Conservation (phyloP, 192 early-diverging fungal genomes). For the Coemansia asiatica region DNA sequence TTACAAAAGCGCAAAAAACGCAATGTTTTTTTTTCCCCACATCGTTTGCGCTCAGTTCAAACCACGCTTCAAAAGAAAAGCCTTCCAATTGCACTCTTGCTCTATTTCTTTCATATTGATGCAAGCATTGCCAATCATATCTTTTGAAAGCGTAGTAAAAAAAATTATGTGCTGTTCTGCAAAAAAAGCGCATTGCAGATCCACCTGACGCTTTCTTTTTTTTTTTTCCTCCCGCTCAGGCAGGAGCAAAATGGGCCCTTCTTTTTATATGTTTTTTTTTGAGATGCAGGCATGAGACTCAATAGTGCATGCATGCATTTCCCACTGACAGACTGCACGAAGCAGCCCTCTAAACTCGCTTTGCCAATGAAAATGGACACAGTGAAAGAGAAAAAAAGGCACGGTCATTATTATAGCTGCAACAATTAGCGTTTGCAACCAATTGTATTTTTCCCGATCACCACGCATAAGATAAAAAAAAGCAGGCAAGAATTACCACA, state of each 20-base stretch:
- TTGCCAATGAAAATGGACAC: not conserved
- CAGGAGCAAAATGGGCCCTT: not conserved
- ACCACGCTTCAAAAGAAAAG: not conserved
- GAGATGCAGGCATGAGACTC: not conserved
- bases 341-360: not conserved
- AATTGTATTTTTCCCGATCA: constrained; percentile 2
- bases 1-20: not conserved
- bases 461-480: not conserved
- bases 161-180: constrained; percentile 1
- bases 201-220: not conserved
- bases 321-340: not conserved
- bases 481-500: not conserved
- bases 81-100: not conserved
- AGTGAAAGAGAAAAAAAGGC: not conserved
- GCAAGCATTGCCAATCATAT: not conserved
- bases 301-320: not conserved
- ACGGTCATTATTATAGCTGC: no score
- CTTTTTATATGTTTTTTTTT: not conserved
- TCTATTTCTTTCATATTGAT: constrained; percentile 2
- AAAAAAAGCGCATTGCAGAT: constrained; percentile 1
- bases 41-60: constrained; percentile 1
- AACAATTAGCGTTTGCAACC: not conserved
- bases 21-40: not conserved
- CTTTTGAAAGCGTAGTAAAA: not conserved
- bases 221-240: not conserved